A percentile compares a stretch with the other conserved stretches of the same genome.
phyloP scores from a whole-genome alignment of 495 filamentous ascomycete species.

The Thozetella sp. region DNA sequence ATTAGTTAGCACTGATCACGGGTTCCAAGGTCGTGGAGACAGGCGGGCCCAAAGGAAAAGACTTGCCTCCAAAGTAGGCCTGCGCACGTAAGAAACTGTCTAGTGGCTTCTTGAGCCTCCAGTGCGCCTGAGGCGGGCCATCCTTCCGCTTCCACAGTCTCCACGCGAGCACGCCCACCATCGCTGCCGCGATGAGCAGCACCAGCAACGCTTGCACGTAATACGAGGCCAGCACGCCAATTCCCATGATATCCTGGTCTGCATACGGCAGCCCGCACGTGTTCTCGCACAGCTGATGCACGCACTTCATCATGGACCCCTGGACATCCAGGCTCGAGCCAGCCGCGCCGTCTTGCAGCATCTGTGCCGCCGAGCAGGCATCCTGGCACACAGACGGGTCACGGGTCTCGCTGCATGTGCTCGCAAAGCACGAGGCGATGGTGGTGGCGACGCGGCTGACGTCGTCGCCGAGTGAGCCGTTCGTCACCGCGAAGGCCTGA shows the following conservation, averaged over 20 bases:
- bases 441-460: background rate
- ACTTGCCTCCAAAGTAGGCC: background rate
- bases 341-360: background rate
- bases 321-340: background rate
- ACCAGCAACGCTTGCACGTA: background rate
- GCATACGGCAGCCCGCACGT: slow-evolving; percentile 1
- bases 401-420: background rate
- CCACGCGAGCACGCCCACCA: background rate
- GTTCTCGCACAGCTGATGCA: background rate
- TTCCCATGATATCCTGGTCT: background rate
- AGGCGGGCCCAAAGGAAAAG: background rate
- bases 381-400: background rate
- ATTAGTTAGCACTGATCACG: too few relatives aligned
- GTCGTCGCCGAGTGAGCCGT: background rate
- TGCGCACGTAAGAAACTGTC: background rate
- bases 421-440: background rate
- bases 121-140: background rate
- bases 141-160: background rate
- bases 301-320: background rate
- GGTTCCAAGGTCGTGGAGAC: too few relatives aligned
- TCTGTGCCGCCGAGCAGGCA: background rate
- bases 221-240: background rate
- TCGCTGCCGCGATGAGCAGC: background rate
- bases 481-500: background rate
- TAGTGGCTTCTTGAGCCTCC: background rate